Conservation (phyloP, 1,284 basidiomycete species). For the Ganoderma sinense region DNA sequence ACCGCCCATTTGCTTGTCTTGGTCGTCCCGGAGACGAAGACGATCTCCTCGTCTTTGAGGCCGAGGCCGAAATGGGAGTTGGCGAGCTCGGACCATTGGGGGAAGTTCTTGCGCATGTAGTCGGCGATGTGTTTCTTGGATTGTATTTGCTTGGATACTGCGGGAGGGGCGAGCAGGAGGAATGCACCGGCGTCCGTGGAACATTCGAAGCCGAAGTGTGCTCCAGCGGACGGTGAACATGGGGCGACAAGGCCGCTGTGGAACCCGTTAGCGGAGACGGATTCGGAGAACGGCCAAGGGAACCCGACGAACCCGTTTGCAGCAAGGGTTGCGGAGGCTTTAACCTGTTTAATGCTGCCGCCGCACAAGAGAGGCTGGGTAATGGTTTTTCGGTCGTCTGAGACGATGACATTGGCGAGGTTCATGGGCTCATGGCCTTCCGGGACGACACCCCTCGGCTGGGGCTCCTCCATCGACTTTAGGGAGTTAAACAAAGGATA, state of each 20-base stretch:
- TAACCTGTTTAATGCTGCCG: background rate
- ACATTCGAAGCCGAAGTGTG: slow-evolving; percentile 13
- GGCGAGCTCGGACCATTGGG: slow-evolving; percentile 15
- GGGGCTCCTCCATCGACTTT: background rate
- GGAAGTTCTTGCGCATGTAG: slow-evolving; percentile 17
- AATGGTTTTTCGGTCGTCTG: background rate
- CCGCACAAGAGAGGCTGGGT: background rate
- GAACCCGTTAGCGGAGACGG: background rate
- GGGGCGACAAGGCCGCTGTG: background rate
- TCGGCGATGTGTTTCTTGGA: slow-evolving; percentile 8
- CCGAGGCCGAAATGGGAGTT: slow-evolving; percentile 9
- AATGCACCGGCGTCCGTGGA: slow-evolving; percentile 13
- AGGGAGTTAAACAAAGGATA: slow-evolving; percentile 24
- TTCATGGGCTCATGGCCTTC: background rate
- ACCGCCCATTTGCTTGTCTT: slow-evolving; percentile 22
- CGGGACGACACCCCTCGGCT: background rate
- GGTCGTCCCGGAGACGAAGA: slow-evolving; percentile 16
- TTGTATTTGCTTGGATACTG: slow-evolving; percentile 4
- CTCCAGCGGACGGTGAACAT: background rate
- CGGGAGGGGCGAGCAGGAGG: slow-evolving; percentile 21
- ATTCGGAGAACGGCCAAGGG: background rate
- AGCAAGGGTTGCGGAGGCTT: background rate
- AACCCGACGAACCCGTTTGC: background rate
- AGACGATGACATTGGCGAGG: background rate
- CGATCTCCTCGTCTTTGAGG: slow-evolving; percentile 15